Conservation (phyloP, 192 early-diverging fungal species). For the Coemansia pectinata region DNA sequence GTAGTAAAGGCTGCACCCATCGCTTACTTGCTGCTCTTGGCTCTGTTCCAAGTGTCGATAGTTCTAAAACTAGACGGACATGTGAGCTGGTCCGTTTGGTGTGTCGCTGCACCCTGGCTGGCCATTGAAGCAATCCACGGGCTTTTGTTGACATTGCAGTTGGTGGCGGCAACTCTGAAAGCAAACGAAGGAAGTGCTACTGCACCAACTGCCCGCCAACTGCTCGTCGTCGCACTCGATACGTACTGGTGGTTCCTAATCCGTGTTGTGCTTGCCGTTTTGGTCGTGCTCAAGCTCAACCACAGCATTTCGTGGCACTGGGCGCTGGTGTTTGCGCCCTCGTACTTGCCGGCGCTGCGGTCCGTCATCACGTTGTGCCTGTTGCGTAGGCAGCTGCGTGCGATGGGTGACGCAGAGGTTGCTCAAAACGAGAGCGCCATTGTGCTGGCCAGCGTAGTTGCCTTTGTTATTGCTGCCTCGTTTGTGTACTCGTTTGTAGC, state of each 20-base stretch:
- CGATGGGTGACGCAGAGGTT: constrained; percentile 39
- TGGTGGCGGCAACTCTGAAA: constrained; percentile 6
- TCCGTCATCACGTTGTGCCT: constrained; percentile 57
- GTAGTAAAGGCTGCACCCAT: constrained; percentile 35
- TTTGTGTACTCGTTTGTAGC: constrained; percentile 60
- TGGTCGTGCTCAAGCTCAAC: constrained; percentile 69
- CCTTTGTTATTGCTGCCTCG: constrained; percentile 46
- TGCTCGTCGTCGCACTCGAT: constrained; percentile 42
- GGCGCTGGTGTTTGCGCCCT: constrained; percentile 68
- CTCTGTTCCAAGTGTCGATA: constrained; percentile 77
- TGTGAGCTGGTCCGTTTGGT: constrained; percentile 61
- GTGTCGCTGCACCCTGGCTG: constrained; percentile 83
- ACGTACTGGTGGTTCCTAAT: constrained; percentile 67
- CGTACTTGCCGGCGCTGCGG: constrained; percentile 64
- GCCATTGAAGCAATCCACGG: constrained; percentile 74
- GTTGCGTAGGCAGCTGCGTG: constrained; percentile 46
- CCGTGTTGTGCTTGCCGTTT: constrained; percentile 64
- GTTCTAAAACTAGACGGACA: constrained; percentile 69
- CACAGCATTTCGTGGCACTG: constrained; percentile 59
- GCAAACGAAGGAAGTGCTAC: constrained; percentile 2
- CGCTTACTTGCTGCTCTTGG: constrained; percentile 59
- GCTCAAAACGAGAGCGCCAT: constrained; percentile 36
- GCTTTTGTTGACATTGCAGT: constrained; percentile 41
- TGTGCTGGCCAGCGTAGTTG: constrained; percentile 49
- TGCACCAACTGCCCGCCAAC: constrained; percentile 19